phyloP scores from a whole-genome alignment of 2,329 filamentous ascomycete genomes.

The Claviceps quebecensis region DNA sequence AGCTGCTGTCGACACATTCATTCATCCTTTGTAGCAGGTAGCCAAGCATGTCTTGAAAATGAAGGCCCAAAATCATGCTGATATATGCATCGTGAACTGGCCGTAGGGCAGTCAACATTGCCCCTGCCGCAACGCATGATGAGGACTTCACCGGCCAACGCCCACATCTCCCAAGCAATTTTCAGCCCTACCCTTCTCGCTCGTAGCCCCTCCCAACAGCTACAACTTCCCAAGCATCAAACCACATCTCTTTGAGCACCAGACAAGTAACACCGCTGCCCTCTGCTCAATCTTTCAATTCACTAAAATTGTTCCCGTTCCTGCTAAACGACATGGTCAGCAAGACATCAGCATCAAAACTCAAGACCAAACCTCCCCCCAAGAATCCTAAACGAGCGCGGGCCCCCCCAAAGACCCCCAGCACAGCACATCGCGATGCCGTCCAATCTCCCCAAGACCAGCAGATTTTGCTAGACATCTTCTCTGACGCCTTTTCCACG shows the following conservation, averaged over 20 bases:
- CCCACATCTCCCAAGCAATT: slow-evolving; percentile 1
- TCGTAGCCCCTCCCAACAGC: background rate
- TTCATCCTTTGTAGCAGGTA: too few relatives aligned
- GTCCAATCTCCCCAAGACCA: slow-evolving; percentile 25
- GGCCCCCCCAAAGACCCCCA: background rate
- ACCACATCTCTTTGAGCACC: background rate
- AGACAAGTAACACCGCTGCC: background rate
- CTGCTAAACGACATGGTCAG: slow-evolving; percentile 3
- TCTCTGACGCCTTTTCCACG: slow-evolving; percentile 47
- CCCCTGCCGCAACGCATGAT: background rate
- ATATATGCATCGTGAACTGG: too few relatives aligned
- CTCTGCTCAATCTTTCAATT: background rate
- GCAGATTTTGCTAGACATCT: slow-evolving; percentile 60
- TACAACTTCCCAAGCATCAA: background rate
- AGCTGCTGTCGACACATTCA: too few relatives aligned
- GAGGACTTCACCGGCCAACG: background rate
- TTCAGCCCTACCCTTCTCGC: background rate
- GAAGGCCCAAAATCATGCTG: too few relatives aligned
- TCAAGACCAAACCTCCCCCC: background rate
- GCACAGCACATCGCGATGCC: background rate
- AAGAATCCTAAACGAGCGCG: background rate
- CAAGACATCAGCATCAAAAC: slow-evolving; percentile 1
- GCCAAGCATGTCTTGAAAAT: too few relatives aligned
- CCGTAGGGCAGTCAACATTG: background rate
- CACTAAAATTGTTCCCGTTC: background rate